Percentiles rank a stretch among this genome's conserved stretches.
Conservation (phyloP, 331 rosid species). For the Malus hybrid region DNA sequence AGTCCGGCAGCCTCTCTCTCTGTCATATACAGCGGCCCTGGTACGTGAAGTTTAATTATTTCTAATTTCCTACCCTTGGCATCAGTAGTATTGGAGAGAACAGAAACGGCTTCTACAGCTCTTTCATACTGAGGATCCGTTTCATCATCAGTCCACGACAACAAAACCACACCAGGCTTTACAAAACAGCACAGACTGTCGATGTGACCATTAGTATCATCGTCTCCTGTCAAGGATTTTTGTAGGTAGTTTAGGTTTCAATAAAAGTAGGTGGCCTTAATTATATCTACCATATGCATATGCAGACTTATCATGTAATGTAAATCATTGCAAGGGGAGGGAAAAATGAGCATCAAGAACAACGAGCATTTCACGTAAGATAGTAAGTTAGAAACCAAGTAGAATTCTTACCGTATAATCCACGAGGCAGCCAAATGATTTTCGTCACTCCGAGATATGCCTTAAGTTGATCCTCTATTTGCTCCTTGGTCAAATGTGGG, state of each 20-base stretch:
- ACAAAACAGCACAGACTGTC: constrained; percentile 92
- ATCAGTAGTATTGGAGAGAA: constrained; percentile 60
- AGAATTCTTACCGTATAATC: constrained; percentile 61
- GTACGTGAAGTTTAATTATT: constrained; percentile 70
- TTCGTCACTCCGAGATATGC: constrained; percentile 77
- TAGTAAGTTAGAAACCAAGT: not conserved
- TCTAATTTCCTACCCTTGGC: constrained; percentile 73
- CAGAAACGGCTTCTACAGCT: constrained; percentile 56
- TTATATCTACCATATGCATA: not conserved
- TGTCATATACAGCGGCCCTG: constrained; percentile 69
- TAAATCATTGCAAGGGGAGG: not conserved
- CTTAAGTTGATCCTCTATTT: constrained; percentile 75
- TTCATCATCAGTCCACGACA: constrained; percentile 82
- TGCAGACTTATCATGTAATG: not conserved
- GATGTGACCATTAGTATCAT: constrained; percentile 91
- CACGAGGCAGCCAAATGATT: constrained; percentile 88
- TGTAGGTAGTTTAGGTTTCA: constrained; percentile 3
- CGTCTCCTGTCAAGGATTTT: constrained; percentile 64
- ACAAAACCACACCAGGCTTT: constrained; percentile 79
- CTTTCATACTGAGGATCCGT: constrained; percentile 81
- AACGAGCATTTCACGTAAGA: not conserved
- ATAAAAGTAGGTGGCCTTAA: not conserved
- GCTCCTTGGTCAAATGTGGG: constrained; percentile 59
- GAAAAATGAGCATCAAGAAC: not conserved
- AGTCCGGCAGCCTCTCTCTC: constrained; percentile 72